These are phyloP conservation scores for Fermentozyma sake DNA, from an alignment of 1,139 yeast species.

Conservation along the genomic window DNA sequence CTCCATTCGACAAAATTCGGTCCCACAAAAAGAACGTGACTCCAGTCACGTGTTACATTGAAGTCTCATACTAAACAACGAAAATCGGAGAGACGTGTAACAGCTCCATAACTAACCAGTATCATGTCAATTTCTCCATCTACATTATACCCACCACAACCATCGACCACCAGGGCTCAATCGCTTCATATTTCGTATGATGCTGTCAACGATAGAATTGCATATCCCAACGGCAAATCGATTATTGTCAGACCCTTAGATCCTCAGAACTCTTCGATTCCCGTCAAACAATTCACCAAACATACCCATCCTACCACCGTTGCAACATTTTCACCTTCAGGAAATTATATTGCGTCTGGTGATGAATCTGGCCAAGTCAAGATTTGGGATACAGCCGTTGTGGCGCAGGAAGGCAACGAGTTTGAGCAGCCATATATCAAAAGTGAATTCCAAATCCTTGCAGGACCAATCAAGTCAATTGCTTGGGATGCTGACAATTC, in stretches of 20 bases:
- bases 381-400: constrained; percentile 67
- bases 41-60: no score
- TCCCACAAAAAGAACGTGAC: no score
- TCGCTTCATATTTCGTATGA: constrained; percentile 76
- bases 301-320: constrained; percentile 66
- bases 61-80: no score
- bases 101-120: constrained; percentile 1
- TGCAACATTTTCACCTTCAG: constrained; percentile 84
- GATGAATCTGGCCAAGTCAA: constrained; percentile 85
- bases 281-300: constrained; percentile 62
- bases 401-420: constrained; percentile 31
- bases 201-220: constrained; percentile 59
- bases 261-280: constrained; percentile 26
- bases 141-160: constrained; percentile 63
- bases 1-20: no score
- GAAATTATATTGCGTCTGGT: constrained; percentile 87
- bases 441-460: constrained; percentile 76
- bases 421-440: constrained; percentile 57
- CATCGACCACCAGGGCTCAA: constrained; percentile 67
- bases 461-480: constrained; percentile 78
- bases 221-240: constrained; percentile 79
- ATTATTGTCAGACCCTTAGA: constrained; percentile 65
- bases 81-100: no score
- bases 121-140: constrained; percentile 26
- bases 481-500: constrained; percentile 92